Percentiles rank a stretch among this genome's conserved stretches.
These are phyloP conservation scores for Xylaria multiplex DNA, from an alignment of 2,329 filamentous ascomycete species.

Conservation along the genomic window DNA sequence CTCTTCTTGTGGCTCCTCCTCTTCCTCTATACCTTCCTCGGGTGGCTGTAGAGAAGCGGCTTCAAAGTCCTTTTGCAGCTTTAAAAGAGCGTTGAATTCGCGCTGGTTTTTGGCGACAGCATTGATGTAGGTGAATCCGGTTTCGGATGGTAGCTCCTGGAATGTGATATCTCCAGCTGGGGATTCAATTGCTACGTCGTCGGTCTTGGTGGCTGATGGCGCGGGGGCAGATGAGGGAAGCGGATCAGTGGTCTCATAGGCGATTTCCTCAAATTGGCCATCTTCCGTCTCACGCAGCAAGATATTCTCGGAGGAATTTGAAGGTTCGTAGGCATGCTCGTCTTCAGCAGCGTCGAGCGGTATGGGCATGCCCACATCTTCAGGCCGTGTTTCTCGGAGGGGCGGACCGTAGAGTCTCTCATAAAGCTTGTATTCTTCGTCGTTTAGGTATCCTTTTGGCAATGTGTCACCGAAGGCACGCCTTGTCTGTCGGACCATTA, in stretches of 20 bases:
- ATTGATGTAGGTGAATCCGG: slow-evolving; percentile 57
- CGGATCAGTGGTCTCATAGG: slow-evolving; percentile 50
- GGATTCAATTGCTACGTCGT: slow-evolving; percentile 44
- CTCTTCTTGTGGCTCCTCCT: slow-evolving; percentile 47
- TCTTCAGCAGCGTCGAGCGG: slow-evolving; percentile 76
- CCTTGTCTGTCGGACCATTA: slow-evolving; percentile 36
- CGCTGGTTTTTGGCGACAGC: slow-evolving; percentile 63
- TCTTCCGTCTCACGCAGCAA: slow-evolving; percentile 65
- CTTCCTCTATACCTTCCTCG: slow-evolving; percentile 48
- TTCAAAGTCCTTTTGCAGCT: slow-evolving; percentile 68
- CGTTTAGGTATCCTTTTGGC: slow-evolving; percentile 35
- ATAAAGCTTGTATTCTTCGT: slow-evolving; percentile 38
- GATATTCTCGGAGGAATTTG: slow-evolving; percentile 58
- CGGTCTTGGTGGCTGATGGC: slow-evolving; percentile 32
- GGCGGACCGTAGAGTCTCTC: slow-evolving; percentile 36
- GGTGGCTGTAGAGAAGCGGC: slow-evolving; percentile 50
- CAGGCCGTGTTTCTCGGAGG: slow-evolving; percentile 35
- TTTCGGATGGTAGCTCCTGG: slow-evolving; percentile 48
- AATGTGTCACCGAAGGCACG: slow-evolving; percentile 38
- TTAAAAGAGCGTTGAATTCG: slow-evolving; percentile 65
- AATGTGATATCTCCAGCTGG: slow-evolving; percentile 31
- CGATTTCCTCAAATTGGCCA: slow-evolving; percentile 71
- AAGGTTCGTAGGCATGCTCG: slow-evolving; percentile 69
- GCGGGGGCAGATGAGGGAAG: not conserved
- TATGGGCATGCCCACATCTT: slow-evolving; percentile 70